These are phyloP conservation scores for Calonectria ilicicola DNA, from an alignment of 2,329 filamentous ascomycete genomes.

Conservation along the genomic window DNA sequence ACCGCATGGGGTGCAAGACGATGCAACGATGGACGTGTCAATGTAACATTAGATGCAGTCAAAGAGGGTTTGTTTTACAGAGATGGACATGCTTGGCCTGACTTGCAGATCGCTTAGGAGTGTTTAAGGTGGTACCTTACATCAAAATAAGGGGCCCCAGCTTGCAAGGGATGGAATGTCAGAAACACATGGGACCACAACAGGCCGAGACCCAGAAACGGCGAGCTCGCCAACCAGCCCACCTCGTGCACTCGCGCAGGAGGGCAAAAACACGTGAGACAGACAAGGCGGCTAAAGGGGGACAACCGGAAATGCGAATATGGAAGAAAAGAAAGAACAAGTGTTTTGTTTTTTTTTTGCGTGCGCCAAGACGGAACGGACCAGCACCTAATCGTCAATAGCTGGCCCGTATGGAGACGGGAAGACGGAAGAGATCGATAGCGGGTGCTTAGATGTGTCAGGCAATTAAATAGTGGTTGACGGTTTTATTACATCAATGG, in stretches of 20 bases:
- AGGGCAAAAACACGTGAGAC: constrained; percentile 13
- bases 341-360: not conserved
- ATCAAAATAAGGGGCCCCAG: constrained; percentile 8
- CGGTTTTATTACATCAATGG: constrained; percentile 3
- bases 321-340: not conserved
- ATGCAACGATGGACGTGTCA: constrained; percentile 10
- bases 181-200: constrained; percentile 7
- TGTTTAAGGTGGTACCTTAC: constrained; percentile 6
- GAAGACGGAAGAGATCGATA: constrained; percentile 1
- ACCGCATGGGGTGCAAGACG: not conserved
- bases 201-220: constrained; percentile 3
- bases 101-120: constrained; percentile 10
- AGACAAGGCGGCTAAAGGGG: not conserved
- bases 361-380: not conserved
- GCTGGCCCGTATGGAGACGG: not conserved
- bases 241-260: constrained; percentile 25
- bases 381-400: constrained; percentile 11
- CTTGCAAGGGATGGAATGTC: not conserved
- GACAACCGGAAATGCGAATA: not conserved
- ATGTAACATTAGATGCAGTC: constrained; percentile 8
- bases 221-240: constrained; percentile 10
- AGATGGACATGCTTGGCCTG: constrained; percentile 17
- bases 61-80: constrained; percentile 11
- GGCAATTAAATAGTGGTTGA: constrained; percentile 6
- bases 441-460: not conserved